Conservation (phyloP, 1,284 basidiomycete species). For the Uromyces viciae-fabae region DNA sequence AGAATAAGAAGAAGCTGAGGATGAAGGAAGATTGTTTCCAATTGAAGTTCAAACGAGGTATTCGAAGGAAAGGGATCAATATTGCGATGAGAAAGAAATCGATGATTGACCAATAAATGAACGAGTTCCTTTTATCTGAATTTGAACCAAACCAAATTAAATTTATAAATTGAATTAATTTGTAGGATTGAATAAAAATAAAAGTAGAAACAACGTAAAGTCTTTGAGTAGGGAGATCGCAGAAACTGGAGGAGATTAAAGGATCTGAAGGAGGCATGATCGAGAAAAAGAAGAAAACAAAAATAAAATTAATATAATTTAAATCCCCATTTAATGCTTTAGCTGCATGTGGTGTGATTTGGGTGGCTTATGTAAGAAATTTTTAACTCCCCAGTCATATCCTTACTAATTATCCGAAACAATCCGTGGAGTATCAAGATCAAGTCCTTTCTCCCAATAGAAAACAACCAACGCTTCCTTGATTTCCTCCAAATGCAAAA, state of each 20-base stretch:
- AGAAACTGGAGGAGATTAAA: constrained; percentile 45
- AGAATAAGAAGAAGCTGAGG: constrained; percentile 22
- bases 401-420: too few species aligned
- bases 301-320: too few species aligned
- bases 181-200: constrained; percentile 47
- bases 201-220: constrained; percentile 47
- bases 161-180: constrained; percentile 48
- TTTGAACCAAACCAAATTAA: constrained; percentile 38
- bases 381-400: too few species aligned
- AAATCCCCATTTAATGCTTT: too few species aligned
- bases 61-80: constrained; percentile 46
- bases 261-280: constrained; percentile 11
- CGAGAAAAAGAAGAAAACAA: background rate
- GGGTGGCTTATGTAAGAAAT: too few species aligned
- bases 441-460: too few species aligned
- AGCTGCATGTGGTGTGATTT: too few species aligned
- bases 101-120: constrained; percentile 46
- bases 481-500: too few species aligned
- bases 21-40: constrained; percentile 27
- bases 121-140: constrained; percentile 38
- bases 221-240: constrained; percentile 47
- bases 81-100: constrained; percentile 45
- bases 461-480: too few species aligned
- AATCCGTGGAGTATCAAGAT: too few species aligned
- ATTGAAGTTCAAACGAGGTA: constrained; percentile 46